Conservation (phyloP, 148 eudicot genomes). For the Silene conica region DNA sequence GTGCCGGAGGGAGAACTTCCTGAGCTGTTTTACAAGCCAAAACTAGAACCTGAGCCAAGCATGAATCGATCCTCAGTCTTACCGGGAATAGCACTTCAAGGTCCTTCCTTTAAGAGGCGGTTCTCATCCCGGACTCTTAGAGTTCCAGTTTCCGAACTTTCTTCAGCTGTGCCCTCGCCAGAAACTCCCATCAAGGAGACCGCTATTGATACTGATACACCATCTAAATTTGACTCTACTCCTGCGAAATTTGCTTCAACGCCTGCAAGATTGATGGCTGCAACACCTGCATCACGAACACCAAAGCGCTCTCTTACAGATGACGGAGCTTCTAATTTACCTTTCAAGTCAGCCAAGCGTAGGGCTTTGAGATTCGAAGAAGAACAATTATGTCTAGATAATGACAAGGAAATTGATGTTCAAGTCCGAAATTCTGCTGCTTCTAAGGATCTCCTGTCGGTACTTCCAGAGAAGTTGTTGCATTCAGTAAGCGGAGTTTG, state of each 20-base stretch:
- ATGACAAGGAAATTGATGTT: conserved; percentile 21
- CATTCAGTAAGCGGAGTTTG: conserved; percentile 6
- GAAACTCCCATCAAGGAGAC: conserved; percentile 38
- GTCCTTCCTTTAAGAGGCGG: conserved; percentile 46
- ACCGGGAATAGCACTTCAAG: conserved; percentile 35
- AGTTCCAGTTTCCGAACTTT: conserved; percentile 7
- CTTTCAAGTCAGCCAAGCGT: conserved; percentile 39
- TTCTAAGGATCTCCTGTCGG: conserved; percentile 1
- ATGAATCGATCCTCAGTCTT: conserved; percentile 16
- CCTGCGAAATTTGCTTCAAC: conserved; percentile 40
- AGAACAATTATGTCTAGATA: background rate
- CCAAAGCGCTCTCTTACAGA: conserved; percentile 52
- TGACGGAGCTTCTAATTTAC: conserved; percentile 32
- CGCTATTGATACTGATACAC: background rate
- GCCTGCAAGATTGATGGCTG: conserved; percentile 48
- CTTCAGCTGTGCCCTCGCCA: conserved; percentile 19
- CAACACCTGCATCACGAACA: conserved; percentile 53
- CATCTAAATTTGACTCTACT: background rate
- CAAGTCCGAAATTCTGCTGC: conserved; percentile 13
- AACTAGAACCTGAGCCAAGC: conserved; percentile 22
- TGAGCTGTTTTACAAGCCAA: conserved; percentile 41
- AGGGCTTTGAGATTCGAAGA: conserved; percentile 59
- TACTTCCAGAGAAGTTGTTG: conserved; percentile 2
- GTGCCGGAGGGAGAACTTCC: conserved; percentile 65
- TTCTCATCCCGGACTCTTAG: conserved; percentile 33